Percentiles rank a stretch among this genome's conserved stretches.
phyloP scores from a whole-genome alignment of 495 filamentous ascomycete genomes.

The Trypethelium eluteriae region DNA sequence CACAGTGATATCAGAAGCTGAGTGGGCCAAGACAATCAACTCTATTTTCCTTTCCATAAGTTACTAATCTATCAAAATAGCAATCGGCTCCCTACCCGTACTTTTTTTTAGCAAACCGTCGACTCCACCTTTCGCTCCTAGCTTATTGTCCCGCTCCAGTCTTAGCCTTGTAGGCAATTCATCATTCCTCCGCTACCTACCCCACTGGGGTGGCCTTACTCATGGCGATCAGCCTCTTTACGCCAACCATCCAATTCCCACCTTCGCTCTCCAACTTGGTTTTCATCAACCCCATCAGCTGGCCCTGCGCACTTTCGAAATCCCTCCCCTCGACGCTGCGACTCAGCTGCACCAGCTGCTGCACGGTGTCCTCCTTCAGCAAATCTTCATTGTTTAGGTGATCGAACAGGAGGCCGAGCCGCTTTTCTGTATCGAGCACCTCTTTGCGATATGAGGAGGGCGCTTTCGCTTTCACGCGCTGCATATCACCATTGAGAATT shows the following conservation, averaged over 20 bases:
- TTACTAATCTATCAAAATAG: no score
- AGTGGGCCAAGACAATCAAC: no score
- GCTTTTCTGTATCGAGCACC: constrained; percentile 86
- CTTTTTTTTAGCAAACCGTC: no score
- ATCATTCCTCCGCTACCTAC: neutral
- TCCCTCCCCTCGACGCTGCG: constrained; percentile 60
- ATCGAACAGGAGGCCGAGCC: constrained; percentile 84
- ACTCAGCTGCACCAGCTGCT: constrained; percentile 59
- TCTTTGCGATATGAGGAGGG: constrained; percentile 74
- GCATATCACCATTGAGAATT: constrained; percentile 74
- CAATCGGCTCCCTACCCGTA: no score
- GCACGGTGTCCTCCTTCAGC: constrained; percentile 71
- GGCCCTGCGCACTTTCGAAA: constrained; percentile 62
- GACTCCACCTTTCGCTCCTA: no score
- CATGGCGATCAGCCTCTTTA: constrained; percentile 89
- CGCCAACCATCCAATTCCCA: constrained; percentile 92
- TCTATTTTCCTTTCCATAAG: no score
- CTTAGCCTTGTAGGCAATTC: no score
- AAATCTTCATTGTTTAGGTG: constrained; percentile 94
- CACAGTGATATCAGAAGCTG: no score
- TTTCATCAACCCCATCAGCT: constrained; percentile 76
- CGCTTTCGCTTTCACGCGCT: constrained; percentile 74
- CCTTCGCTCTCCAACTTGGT: constrained; percentile 72
- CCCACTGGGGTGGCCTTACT: constrained; percentile 61
- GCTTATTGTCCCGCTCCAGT: no score